Base-by-base conservation (phyloP, 495 filamentous ascomycete species). In the Tuber melanosporum region DNA sequence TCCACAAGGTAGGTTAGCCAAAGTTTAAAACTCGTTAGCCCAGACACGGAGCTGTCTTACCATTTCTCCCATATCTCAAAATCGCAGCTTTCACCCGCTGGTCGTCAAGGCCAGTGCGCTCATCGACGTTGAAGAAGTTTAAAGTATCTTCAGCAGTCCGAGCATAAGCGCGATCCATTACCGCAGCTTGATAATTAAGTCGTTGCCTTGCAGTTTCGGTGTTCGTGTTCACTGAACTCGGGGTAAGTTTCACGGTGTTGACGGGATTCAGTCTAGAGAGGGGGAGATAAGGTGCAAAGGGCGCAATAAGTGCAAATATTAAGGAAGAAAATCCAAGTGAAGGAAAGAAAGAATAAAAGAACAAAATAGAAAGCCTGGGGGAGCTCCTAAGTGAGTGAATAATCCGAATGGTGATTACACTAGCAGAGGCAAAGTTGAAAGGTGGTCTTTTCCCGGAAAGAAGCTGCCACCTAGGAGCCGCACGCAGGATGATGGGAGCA, bases 131-230 rank as follows among this genome's bases (percentile, higher is more conserved):
- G 82, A 97, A 94, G 82, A 90, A 87, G 82, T 88, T 87, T 81
- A 97, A 87, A 79, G 91, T 89, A 82, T 94, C 89, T 74, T 88
- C 85, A 80, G 88, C 88, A 76, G 92, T 87, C 83, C 88, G 88
- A 73, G 90, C 86, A 84, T 92, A 97, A 66, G 94, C 91, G 84
- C 89, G 88, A 83, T 98, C 93, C 94, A 97, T 97, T 76, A 78
- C 84, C 75, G 71, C 66, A 62, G 71, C n/a, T 20, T 52, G 41
- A 20, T n/a, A 32, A 32, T n/a, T 72, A 73, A 41, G 75, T 43
- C 46, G 47, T 45, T 36, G 36, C 12, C 70, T 62, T 74, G 45
- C 73, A 75, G 71, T 72, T 45, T 32, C 47, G 44, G n/a, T 57
- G 44, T 42, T 69, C 22, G 62, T 75, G 39, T 72, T 69, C 41